phyloP scores from a whole-genome alignment of 1,284 basidiomycete genomes.

The Phylloporus sp. region DNA sequence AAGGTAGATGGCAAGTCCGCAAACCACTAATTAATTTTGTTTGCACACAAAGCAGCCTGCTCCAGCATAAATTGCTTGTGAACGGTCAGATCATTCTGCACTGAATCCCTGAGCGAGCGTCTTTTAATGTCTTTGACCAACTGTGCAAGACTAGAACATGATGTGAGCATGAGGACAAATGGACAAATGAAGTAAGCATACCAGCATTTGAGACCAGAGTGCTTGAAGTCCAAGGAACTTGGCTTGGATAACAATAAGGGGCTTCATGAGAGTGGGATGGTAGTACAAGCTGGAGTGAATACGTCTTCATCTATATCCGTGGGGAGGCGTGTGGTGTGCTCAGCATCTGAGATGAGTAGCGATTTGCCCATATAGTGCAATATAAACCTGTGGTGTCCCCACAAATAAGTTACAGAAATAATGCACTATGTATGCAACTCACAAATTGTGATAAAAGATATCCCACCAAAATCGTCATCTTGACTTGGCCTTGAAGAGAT shows the following conservation, averaged over 20 bases:
- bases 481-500: constrained; percentile 60
- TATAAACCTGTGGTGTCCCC: constrained; percentile 53
- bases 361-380: constrained; percentile 66
- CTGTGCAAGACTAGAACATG: constrained; percentile 43
- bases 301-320: constrained; percentile 55
- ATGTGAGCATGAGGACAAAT: constrained; percentile 10
- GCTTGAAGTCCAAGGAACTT: constrained; percentile 40
- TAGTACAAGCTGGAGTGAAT: constrained; percentile 50
- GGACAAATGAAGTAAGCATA: constrained; percentile 28
- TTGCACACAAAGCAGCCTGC: constrained; percentile 58
- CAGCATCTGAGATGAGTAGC: constrained; percentile 51
- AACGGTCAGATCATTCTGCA: constrained; percentile 35
- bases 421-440: constrained; percentile 36
- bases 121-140: constrained; percentile 54
- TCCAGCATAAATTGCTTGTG: constrained; percentile 52
- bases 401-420: constrained; percentile 13
- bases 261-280: constrained; percentile 43
- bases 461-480: constrained; percentile 76
- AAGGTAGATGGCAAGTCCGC: constrained; percentile 51
- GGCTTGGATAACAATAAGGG: constrained; percentile 33
- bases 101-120: constrained; percentile 45
- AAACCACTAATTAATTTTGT: constrained; percentile 58
- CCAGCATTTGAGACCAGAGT: constrained; percentile 54
- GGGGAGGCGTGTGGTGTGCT: constrained; percentile 38
- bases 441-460: constrained; percentile 73